Evolutionary conservation across 345 rosid species (phyloP).

Genomic region (Boechera retrofracta): DNA sequence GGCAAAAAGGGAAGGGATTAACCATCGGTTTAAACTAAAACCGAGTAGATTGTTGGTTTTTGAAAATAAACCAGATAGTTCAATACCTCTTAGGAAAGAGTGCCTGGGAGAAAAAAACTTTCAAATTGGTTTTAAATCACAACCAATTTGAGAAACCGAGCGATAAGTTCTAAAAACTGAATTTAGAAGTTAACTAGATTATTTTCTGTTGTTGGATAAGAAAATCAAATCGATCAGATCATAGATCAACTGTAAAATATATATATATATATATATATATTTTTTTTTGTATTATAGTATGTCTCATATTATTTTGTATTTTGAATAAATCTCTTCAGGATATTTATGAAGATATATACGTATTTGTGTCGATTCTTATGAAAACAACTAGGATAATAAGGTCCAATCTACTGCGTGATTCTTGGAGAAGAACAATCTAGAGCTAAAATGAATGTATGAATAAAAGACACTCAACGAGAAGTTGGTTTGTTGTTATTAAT

Average conservation of each 20-base stretch:
- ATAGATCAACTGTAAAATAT: neutral
- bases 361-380: neutral
- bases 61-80: no score
- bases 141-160: no score
- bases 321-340: neutral
- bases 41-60: no score
- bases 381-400: slow-evolving; percentile 20
- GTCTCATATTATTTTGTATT: neutral
- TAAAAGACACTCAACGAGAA: neutral
- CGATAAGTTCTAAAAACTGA: neutral
- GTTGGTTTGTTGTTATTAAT: slow-evolving; percentile 12
- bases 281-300: neutral
- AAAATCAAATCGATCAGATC: neutral
- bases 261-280: no score
- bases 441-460: neutral
- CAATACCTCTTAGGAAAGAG: no score
- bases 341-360: neutral
- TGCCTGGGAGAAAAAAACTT: no score
- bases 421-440: slow-evolving; percentile 19
- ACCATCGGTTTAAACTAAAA: no score
- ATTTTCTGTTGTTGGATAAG: neutral
- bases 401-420: slow-evolving; percentile 32
- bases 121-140: no score
- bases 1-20: no score
- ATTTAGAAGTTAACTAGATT: neutral